Percentiles rank a stretch among this genome's conserved stretches.
phyloP scores from a whole-genome alignment of 169 alveolate genomes.

The Eimeria acervulina region DNA sequence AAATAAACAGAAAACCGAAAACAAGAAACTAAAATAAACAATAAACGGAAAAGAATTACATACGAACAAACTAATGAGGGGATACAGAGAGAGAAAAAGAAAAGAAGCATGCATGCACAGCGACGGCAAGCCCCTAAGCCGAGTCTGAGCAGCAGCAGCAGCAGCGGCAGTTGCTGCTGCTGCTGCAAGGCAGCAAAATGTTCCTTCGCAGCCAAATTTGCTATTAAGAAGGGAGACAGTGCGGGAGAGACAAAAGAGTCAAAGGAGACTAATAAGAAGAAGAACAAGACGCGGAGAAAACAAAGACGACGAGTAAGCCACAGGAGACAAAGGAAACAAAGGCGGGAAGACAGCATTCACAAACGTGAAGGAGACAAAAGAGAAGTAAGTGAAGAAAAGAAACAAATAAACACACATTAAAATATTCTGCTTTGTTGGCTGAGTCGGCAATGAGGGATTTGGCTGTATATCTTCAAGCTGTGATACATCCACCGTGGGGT shows the following conservation, averaged over 20 bases:
- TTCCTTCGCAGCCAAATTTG: background rate
- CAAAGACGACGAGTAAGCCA: too few relatives aligned
- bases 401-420: conserved; percentile 82
- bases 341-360: too few relatives aligned
- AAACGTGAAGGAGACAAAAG: background rate
- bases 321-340: too few relatives aligned
- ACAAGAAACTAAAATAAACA: too few relatives aligned
- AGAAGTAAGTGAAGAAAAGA: background rate
- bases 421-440: conserved; percentile 87
- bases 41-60: background rate
- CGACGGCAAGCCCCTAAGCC: background rate
- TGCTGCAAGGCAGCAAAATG: conserved; percentile 10
- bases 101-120: background rate
- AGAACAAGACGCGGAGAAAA: too few relatives aligned
- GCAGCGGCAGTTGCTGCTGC: background rate
- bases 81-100: background rate
- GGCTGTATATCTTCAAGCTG: conserved; percentile 75
- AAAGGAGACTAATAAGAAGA: too few relatives aligned
- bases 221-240: too few relatives aligned
- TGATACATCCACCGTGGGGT: conserved; percentile 84
- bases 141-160: background rate
- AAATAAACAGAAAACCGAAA: background rate
- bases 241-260: too few relatives aligned
- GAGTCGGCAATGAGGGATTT: conserved; percentile 67
- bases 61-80: too few relatives aligned